Percentiles rank a stretch among this genome's conserved stretches.
These are phyloP conservation scores for Pythium folliculosum DNA, from an alignment of 352 stramenopile genomes.

Conservation along the genomic window DNA sequence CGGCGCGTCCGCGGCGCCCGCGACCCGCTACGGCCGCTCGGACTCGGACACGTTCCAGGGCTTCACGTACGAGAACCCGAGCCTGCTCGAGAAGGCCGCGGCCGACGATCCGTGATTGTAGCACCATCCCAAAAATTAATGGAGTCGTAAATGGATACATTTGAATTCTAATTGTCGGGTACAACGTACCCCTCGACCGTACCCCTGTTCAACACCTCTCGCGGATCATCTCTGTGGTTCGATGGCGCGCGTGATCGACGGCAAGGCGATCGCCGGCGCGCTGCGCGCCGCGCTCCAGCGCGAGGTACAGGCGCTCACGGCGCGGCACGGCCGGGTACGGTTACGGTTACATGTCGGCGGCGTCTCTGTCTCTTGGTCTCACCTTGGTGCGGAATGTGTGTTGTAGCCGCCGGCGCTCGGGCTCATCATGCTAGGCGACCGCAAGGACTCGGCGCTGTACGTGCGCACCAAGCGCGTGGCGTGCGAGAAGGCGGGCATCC, in stretches of 20 bases:
- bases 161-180: no score
- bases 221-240: no score
- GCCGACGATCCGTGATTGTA: slow-evolving; percentile 6
- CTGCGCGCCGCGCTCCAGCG: slow-evolving; percentile 59
- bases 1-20: slow-evolving; percentile 63
- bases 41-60: slow-evolving; percentile 87
- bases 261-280: slow-evolving; percentile 67
- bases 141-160: no score
- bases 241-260: slow-evolving; percentile 62
- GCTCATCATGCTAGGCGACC: slow-evolving; percentile 97
- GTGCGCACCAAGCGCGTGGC: slow-evolving; percentile 98
- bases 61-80: slow-evolving; percentile 87
- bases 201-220: no score
- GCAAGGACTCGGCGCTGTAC: slow-evolving; percentile 97
- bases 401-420: slow-evolving; percentile 91
- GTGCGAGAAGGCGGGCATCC: slow-evolving; percentile 93
- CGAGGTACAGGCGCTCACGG: slow-evolving; percentile 57
- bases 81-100: slow-evolving; percentile 54
- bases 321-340: slow-evolving; percentile 51
- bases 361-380: no score
- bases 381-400: no score
- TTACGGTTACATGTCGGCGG: background rate
- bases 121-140: no score
- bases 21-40: slow-evolving; percentile 34
- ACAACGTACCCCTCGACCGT: no score